Base-by-base conservation (phyloP, 2,329 filamentous ascomycete species). In the Pyricularia grisea region DNA sequence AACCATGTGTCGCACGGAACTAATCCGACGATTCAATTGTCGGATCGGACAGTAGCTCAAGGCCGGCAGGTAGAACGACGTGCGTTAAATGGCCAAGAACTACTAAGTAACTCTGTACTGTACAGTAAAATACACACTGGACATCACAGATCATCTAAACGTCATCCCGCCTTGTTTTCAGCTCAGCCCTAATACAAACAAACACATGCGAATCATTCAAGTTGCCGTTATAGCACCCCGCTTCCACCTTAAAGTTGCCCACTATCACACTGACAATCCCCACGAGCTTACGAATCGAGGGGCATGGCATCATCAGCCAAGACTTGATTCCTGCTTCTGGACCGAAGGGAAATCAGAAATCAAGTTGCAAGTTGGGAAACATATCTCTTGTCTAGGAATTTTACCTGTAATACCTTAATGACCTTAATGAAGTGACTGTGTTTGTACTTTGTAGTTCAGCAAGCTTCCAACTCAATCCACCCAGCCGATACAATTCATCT, bases 271-370 rank as follows among this genome's bases (percentile, higher is more conserved):
- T 36, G 33, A 1, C 33, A 36, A 17, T 36, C 33, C 58, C 58
- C 58, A 61, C 58, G 58, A 61, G 58, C 58, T 61, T 25, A 61
- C 58, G 58, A 61, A 61, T 61, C 23, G 23, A 61, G 58, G 58
- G 58, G n/a, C 36, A 67, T 67, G 65, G 36, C 65, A 67, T 67
- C 65, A 67, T 67, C 28, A 50, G 28, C 65, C 65, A 25, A 30
- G 33, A 27, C 65, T 55, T 23, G 58, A 61, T 61, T 61, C 58
- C 25, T 61, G 58, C 58, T 61, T 61, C 14, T 61, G 58, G 58
- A 61, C 17, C 23, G 14, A 14, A 27, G n/a, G 14, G n/a, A 61
- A 61, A 11, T 17, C 58, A 27, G n/a, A 61, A 61, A 11, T 17
- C 58, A 17, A 61, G 25, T 12, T 10, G n/a, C 11, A 25, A 25